Conservation (phyloP, 805 yeast species). For the Ogataea naganishii region DNA sequence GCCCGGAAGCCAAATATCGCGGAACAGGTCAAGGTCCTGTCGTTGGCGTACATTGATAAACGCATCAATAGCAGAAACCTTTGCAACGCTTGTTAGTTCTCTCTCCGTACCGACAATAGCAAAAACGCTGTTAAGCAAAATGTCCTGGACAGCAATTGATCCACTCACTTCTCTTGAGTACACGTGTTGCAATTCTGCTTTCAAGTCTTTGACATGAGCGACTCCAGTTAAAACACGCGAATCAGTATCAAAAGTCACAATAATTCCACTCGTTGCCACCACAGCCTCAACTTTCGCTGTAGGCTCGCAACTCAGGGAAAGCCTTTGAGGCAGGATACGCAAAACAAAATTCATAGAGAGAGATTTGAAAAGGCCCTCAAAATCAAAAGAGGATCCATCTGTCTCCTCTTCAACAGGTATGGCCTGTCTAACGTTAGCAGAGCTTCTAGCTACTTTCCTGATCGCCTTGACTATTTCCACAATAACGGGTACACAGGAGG, state of each 20-base stretch:
- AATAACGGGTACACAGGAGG: conserved; percentile 74
- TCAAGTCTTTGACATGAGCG: conserved; percentile 43
- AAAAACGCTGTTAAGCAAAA: conserved; percentile 25
- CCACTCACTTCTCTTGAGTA: conserved; percentile 89
- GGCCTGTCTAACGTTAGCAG: conserved; percentile 4
- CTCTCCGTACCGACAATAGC: conserved; percentile 21
- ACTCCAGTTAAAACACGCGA: conserved; percentile 30
- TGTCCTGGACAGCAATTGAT: conserved; percentile 38
- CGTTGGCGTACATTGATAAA: conserved; percentile 75
- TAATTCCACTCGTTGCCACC: conserved; percentile 64
- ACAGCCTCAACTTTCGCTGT: conserved; percentile 87
- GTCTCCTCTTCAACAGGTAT: conserved; percentile 1
- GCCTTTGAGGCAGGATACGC: conserved; percentile 60
- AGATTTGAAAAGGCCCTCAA: conserved; percentile 39
- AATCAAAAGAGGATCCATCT: conserved; percentile 16
- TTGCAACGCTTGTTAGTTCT: conserved; percentile 37
- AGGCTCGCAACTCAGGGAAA: conserved; percentile 86
- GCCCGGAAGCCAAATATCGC: conserved; percentile 70
- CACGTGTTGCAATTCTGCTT: conserved; percentile 77
- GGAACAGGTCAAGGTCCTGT: conserved; percentile 77
- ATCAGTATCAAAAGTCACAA: conserved; percentile 46
- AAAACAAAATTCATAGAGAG: conserved; percentile 57
- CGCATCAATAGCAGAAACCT: conserved; percentile 45
- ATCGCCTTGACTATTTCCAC: conserved; percentile 46
- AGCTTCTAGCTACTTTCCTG: conserved; percentile 35